Evolutionary conservation across 495 filamentous ascomycete species (phyloP), one percentile per base, ranked within the genome.

Genomic region (Aspergillus campestris): DNA sequence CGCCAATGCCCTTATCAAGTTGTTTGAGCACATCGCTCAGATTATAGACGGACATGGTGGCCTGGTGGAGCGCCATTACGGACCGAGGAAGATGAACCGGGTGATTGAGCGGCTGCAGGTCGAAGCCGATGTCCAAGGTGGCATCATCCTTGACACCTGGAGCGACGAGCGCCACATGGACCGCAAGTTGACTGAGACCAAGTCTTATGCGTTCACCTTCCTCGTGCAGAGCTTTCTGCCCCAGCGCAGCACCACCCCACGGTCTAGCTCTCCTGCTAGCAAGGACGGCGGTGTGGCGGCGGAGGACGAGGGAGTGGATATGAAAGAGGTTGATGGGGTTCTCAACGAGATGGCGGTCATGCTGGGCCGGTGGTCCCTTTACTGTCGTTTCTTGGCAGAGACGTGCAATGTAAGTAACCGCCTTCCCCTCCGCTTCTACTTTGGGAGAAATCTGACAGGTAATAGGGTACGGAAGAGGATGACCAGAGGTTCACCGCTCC

Each of bases 21-120:
- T 98, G 33, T 97, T 98, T 64, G 92, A 97, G 61, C 91, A 98
- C 66, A 91, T 98, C 52, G 92, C 94, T 3, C 85, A 90, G 57
- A 95, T 98, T 51, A 81, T 97, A 28, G 92, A 95, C 57, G 82
- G 83, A 8, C 92, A 98, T 61, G 85, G 89, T 7, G 79, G 78
- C 0, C 72, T 98, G 14, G 89, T 98, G 2, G 91, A 95, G 65
- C 80, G 84, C 34, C 91, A 97, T 64, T 98, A 98, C 59, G 92
- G 92, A 1, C 65, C 70, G 13, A 85, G 91, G 31, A 89, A 84
- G 68, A 97, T 97, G 94, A 79, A 85, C n/a, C 89, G 81, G 56
- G 94, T 98, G 44, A 89, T 97, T 58, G 89, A 96, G 66, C 77
- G 88, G 41, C 65, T 98, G 38, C 94, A 98, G 64, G 73, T 90